A percentile compares a stretch with the other conserved stretches of the same genome.
phyloP scores from a whole-genome alignment of 768 basidiomycete genomes.

The Lepiota subincarnata region DNA sequence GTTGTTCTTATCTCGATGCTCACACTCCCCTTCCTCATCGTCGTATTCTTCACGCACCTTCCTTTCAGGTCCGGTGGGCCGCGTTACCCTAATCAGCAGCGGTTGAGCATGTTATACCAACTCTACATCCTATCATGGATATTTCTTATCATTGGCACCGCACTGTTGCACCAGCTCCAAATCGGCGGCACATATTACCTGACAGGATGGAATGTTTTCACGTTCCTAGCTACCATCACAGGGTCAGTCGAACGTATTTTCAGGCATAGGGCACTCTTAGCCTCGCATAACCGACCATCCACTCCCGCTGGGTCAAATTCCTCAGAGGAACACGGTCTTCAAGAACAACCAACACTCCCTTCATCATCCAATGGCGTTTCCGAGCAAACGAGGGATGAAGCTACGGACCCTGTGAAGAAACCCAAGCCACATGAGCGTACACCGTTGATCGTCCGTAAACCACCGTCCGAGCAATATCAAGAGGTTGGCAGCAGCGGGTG shows the following conservation, averaged over 20 bases:
- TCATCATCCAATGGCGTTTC: conserved; percentile 1
- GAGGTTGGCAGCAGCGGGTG: conserved; percentile 20
- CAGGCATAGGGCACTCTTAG: background rate
- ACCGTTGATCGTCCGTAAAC: conserved; percentile 16
- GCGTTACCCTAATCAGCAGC: conserved; percentile 37
- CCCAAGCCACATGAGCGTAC: conserved; percentile 18
- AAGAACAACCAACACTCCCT: conserved; percentile 11
- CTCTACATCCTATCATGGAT: conserved; percentile 57
- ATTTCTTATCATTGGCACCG: conserved; percentile 45
- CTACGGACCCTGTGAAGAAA: conserved; percentile 7
- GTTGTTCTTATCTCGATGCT: conserved; percentile 43
- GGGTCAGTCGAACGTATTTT: conserved; percentile 15
- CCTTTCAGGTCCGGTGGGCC: conserved; percentile 22
- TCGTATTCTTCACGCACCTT: conserved; percentile 31
- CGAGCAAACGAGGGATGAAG: conserved; percentile 1
- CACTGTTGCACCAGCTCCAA: conserved; percentile 23
- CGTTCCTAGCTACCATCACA: conserved; percentile 34
- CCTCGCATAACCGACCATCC: background rate
- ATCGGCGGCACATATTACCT: conserved; percentile 57
- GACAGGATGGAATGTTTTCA: conserved; percentile 50
- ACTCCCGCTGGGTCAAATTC: conserved; percentile 7
- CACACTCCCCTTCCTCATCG: conserved; percentile 42
- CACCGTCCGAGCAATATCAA: conserved; percentile 15
- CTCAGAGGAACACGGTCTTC: conserved; percentile 15
- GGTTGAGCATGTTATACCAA: conserved; percentile 47